Evolutionary conservation across 139 green algal genomes (phyloP).

Genomic region (Gonium pectorale): DNA sequence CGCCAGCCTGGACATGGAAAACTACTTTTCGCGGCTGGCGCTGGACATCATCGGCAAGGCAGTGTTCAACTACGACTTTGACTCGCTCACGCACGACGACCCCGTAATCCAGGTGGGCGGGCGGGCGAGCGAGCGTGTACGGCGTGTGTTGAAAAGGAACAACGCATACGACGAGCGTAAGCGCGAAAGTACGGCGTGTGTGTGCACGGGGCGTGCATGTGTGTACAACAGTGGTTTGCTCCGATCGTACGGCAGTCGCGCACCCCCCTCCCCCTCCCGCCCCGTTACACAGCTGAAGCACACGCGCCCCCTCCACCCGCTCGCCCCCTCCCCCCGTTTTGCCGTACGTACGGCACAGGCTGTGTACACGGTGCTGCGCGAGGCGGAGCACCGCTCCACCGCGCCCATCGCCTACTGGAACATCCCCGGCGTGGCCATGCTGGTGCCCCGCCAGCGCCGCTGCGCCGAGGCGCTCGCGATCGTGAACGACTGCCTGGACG

Average conservation of each 20-base stretch:
- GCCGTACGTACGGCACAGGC: no score
- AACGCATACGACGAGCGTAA: no score
- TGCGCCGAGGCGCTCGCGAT: constrained; percentile 73
- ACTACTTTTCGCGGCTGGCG: constrained; percentile 92
- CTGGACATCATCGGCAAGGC: constrained; percentile 98
- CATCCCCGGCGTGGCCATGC: constrained; percentile 49
- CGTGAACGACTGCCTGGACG: constrained; percentile 86
- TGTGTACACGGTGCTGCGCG: constrained; percentile 93
- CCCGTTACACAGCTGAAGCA: not conserved
- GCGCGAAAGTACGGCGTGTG: no score
- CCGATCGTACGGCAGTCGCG: no score
- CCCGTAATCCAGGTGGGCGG: constrained; percentile 84
- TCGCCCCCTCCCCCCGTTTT: not conserved
- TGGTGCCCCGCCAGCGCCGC: constrained; percentile 52
- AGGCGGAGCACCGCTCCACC: constrained; percentile 93
- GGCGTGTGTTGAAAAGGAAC: no score
- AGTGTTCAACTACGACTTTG: constrained; percentile 99
- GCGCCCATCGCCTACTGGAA: constrained; percentile 95
- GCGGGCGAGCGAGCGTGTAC: no score
- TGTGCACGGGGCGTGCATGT: no score
- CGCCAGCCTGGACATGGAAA: constrained; percentile 91
- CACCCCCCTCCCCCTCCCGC: no score
- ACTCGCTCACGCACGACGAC: constrained; percentile 90
- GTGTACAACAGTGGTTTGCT: no score
- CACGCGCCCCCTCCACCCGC: not conserved